Evolutionary conservation across 148 eudicot genomes (phyloP).

Genomic region (Limonium bicolor): DNA sequence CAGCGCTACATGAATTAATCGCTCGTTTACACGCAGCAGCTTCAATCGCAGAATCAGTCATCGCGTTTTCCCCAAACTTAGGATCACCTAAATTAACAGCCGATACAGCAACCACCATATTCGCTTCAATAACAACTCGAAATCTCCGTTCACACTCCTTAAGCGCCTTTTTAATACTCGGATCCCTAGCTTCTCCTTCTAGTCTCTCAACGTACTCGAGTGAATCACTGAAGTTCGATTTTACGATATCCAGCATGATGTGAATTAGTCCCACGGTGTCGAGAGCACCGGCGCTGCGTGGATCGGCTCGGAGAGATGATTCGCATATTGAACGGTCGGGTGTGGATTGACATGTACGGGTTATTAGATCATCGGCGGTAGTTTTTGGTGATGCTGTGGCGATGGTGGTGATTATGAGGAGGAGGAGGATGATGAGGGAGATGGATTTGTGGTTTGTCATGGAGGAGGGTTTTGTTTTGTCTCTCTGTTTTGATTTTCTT

Average conservation of each 20-base stretch:
- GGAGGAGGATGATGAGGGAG: slow-evolving; percentile 1
- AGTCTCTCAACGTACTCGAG: slow-evolving; percentile 7
- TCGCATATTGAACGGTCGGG: slow-evolving; percentile 23
- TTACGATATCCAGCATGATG: slow-evolving; percentile 25
- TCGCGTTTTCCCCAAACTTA: slow-evolving; percentile 31
- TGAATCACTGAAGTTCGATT: slow-evolving; percentile 16
- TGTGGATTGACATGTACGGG: slow-evolving; percentile 13
- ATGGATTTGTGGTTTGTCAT: too few species aligned
- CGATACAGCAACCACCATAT: slow-evolving; percentile 10
- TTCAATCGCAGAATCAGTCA: slow-evolving; percentile 27
- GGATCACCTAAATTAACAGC: slow-evolving; percentile 25
- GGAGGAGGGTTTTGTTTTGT: too few species aligned
- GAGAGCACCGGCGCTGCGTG: slow-evolving; percentile 17
- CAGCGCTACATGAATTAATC: slow-evolving; percentile 5
- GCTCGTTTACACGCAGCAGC: slow-evolving; percentile 14
- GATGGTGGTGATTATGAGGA: not conserved
- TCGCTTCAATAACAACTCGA: slow-evolving; percentile 10
- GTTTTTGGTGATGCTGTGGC: too few species aligned
- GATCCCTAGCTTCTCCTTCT: slow-evolving; percentile 9
- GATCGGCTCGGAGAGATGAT: slow-evolving; percentile 20
- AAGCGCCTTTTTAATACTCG: slow-evolving; percentile 7
- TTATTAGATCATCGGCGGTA: slow-evolving; percentile 16
- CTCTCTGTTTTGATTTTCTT: too few species aligned
- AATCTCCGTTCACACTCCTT: slow-evolving; percentile 9
- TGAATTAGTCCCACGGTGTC: slow-evolving; percentile 12